These are phyloP conservation scores for Beverwykella pulmonaria DNA, from an alignment of 495 filamentous ascomycete genomes.

Conservation along the genomic window DNA sequence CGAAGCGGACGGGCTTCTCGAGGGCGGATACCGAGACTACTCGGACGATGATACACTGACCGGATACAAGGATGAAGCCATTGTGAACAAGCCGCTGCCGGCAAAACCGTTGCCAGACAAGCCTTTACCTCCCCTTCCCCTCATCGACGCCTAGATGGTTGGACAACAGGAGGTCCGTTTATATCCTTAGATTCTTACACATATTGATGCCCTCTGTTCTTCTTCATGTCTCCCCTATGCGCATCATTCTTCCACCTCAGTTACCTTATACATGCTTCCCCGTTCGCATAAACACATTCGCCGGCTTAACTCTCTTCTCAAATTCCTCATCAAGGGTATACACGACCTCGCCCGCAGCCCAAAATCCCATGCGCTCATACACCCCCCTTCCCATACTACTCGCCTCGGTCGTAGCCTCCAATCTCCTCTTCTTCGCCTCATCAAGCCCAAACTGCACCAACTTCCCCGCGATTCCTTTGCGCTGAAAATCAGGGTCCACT, in stretches of 20 bases:
- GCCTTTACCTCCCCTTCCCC: constrained; percentile 22
- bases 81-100: constrained; percentile 22
- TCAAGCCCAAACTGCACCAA: constrained; percentile 24
- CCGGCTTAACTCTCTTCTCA: constrained; percentile 3
- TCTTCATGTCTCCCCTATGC: background rate
- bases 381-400: constrained; percentile 17
- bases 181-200: background rate
- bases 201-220: background rate
- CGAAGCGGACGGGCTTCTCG: constrained; percentile 8
- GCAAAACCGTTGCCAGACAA: constrained; percentile 27
- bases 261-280: background rate
- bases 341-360: constrained; percentile 5
- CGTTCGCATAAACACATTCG: constrained; percentile 26
- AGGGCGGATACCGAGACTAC: constrained; percentile 11
- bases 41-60: background rate
- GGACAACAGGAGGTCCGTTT: background rate
- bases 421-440: constrained; percentile 15
- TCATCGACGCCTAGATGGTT: constrained; percentile 12
- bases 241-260: background rate
- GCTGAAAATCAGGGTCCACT: constrained; percentile 24
- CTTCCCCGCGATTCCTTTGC: constrained; percentile 24
- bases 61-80: constrained; percentile 15
- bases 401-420: constrained; percentile 27
- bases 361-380: constrained; percentile 19
- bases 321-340: constrained; percentile 24